These are phyloP conservation scores for Hypsizygus ulmarius DNA, from an alignment of 1,284 basidiomycete species.

Conservation along the genomic window DNA sequence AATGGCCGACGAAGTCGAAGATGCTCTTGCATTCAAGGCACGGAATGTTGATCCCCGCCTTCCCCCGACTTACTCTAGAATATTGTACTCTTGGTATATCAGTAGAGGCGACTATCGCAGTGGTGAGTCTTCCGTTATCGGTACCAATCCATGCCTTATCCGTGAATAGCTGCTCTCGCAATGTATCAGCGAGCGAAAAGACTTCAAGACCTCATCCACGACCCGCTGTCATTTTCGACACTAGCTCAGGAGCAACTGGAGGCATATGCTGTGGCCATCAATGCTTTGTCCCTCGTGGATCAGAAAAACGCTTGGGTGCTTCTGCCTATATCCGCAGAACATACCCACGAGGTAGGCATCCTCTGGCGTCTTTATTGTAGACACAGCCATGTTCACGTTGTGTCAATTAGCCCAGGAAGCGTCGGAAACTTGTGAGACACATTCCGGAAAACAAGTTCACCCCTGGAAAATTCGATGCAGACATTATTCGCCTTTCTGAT, in stretches of 20 bases:
- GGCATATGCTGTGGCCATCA: constrained; percentile 85
- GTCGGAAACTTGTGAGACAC: constrained; percentile 68
- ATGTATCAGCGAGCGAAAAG: constrained; percentile 95
- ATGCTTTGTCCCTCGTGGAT: constrained; percentile 83
- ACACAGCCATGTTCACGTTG: constrained; percentile 10
- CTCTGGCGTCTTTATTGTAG: constrained; percentile 9
- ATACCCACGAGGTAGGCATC: constrained; percentile 37
- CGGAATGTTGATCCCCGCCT: constrained; percentile 89
- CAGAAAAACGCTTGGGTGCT: constrained; percentile 84
- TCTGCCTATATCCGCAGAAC: constrained; percentile 48
- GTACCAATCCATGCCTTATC: constrained; percentile 10
- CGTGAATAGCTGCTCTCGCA: constrained; percentile 69
- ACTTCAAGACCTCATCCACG: constrained; percentile 57
- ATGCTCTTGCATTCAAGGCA: constrained; percentile 89
- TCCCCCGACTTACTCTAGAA: constrained; percentile 85
- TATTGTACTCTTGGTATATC: constrained; percentile 95
- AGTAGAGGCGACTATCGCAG: constrained; percentile 84
- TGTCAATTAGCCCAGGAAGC: constrained; percentile 53
- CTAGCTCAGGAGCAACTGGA: constrained; percentile 77
- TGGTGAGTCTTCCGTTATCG: constrained; percentile 48
- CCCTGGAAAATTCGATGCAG: constrained; percentile 59
- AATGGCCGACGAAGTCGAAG: constrained; percentile 86
- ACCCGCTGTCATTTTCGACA: constrained; percentile 50
- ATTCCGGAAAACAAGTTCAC: constrained; percentile 77
- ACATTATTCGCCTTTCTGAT: constrained; percentile 80